These are phyloP conservation scores for Cordyceps pruinosa DNA, from an alignment of 2,329 filamentous ascomycete species.

Conservation along the genomic window DNA sequence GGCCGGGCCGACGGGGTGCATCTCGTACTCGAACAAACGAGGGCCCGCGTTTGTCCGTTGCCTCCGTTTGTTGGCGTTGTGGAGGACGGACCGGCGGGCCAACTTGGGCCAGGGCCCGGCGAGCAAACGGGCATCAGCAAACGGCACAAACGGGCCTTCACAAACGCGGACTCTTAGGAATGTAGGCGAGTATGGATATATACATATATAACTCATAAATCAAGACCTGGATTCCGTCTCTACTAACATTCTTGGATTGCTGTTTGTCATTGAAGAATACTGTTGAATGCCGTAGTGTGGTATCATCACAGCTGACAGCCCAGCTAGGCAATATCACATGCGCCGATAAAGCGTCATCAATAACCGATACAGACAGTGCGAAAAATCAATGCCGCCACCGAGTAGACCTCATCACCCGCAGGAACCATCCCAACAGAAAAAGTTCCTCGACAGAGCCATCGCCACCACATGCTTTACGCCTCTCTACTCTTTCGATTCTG, in stretches of 20 bases:
- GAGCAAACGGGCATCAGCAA: neutral
- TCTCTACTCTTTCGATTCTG: neutral
- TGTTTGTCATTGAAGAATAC: too few species aligned
- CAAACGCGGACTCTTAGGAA: too few species aligned
- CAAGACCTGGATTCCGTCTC: too few species aligned
- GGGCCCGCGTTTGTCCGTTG: neutral
- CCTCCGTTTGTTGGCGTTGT: neutral
- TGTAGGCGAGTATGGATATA: neutral
- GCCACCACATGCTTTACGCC: neutral
- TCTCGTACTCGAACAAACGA: too few species aligned
- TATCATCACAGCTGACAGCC: neutral
- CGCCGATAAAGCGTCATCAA: neutral
- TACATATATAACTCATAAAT: neutral
- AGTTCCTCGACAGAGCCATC: neutral
- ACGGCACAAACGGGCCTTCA: too few species aligned
- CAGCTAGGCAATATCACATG: neutral
- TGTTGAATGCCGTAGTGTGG: too few species aligned
- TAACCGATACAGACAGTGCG: too few species aligned
- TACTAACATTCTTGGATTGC: too few species aligned
- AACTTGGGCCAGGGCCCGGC: neutral
- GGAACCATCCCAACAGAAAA: neutral
- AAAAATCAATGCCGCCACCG: neutral
- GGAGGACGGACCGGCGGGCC: constrained; percentile 9
- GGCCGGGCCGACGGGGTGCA: neutral
- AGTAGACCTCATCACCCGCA: too few species aligned